Evolutionary conservation across 1,284 basidiomycete species (phyloP).

Genomic region (Mycena sp.): DNA sequence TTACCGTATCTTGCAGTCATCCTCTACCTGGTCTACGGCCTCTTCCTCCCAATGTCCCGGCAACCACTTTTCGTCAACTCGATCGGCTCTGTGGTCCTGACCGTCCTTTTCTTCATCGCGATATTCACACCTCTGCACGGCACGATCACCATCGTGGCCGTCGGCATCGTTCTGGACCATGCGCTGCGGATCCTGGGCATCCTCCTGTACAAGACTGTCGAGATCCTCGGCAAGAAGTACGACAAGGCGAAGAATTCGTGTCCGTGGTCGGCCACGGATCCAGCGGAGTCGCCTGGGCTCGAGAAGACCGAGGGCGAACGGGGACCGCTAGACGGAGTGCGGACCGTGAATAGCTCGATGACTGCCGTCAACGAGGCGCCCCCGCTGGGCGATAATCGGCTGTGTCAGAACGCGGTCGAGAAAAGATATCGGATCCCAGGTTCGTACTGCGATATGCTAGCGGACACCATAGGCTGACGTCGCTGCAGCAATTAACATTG

Average conservation of each 20-base stretch:
- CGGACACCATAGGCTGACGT: background rate
- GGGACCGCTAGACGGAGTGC: background rate
- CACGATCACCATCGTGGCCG: constrained; percentile 17
- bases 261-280: background rate
- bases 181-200: constrained; percentile 15
- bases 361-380: constrained; percentile 26
- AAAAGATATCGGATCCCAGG: constrained; percentile 10
- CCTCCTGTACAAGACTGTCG: constrained; percentile 23
- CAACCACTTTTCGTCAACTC: constrained; percentile 5
- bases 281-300: background rate
- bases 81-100: background rate
- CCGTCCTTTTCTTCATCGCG: constrained; percentile 38
- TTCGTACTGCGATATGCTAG: background rate
- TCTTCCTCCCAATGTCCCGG: constrained; percentile 42
- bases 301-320: constrained; percentile 10
- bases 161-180: constrained; percentile 13
- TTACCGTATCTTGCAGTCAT: constrained; percentile 18
- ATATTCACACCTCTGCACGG: constrained; percentile 35
- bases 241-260: constrained; percentile 3
- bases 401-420: constrained; percentile 12
- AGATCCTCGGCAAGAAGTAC: constrained; percentile 17
- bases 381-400: constrained; percentile 12
- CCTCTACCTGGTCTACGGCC: constrained; percentile 40
- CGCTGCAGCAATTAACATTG: constrained; percentile 46
- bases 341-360: constrained; percentile 22